Evolutionary conservation across 768 basidiomycete species (phyloP).

Genomic region (Leccinum arenicola): DNA sequence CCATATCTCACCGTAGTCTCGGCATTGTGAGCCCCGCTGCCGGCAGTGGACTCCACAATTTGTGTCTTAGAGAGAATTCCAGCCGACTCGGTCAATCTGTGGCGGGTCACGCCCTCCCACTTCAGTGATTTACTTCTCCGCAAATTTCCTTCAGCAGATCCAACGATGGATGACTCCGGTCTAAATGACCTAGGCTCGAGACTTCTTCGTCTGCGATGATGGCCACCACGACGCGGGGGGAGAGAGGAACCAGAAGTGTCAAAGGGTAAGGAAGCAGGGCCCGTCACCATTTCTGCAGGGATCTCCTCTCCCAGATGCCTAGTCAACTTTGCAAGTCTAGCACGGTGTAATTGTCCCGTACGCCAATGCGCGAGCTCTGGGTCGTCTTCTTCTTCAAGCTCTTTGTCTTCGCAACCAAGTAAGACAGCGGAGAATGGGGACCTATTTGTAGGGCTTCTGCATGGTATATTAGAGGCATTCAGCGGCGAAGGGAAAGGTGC

Average conservation of each 20-base stretch:
- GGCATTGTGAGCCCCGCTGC: background rate
- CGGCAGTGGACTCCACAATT: background rate
- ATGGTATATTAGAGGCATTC: slow-evolving; percentile 8
- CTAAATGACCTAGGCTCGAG: slow-evolving; percentile 11
- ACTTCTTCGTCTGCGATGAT: slow-evolving; percentile 16
- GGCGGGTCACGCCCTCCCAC: background rate
- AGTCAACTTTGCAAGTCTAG: slow-evolving; percentile 36
- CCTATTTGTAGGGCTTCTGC: slow-evolving; percentile 12
- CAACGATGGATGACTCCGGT: background rate
- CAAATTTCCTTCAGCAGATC: slow-evolving; percentile 2
- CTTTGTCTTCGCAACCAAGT: slow-evolving; percentile 8
- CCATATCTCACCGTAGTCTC: slow-evolving; percentile 6
- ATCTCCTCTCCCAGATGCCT: slow-evolving; percentile 39
- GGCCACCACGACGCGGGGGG: background rate
- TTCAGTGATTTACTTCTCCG: slow-evolving; percentile 33
- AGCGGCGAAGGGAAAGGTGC: slow-evolving; percentile 11
- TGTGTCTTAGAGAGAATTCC: background rate
- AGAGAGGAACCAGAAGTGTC: background rate
- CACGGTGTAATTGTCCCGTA: slow-evolving; percentile 28
- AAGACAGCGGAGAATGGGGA: slow-evolving; percentile 12
- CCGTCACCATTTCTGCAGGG: slow-evolving; percentile 34
- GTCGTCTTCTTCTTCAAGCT: slow-evolving; percentile 4
- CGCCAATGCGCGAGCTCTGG: slow-evolving; percentile 1
- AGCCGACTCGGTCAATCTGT: background rate
- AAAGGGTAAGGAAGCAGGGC: slow-evolving; percentile 4